Conservation (phyloP, 176 grass and related monocot species). For the Chloris gayana region DNA sequence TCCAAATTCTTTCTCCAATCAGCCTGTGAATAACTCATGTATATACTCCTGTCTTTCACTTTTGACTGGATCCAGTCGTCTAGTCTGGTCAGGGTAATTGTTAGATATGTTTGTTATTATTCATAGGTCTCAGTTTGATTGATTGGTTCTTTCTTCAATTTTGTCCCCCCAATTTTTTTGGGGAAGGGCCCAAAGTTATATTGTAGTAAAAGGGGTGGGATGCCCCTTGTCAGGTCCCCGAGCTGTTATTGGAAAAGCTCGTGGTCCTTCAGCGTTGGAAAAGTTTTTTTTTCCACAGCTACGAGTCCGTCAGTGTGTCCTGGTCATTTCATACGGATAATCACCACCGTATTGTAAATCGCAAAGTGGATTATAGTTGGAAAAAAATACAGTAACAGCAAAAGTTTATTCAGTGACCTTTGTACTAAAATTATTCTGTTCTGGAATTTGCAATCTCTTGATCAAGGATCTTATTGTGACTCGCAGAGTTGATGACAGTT, state of each 20-base stretch:
- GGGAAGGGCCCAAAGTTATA: constrained; percentile 32
- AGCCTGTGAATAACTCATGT: constrained; percentile 72
- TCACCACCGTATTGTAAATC: constrained; percentile 57
- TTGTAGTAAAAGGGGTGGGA: constrained; percentile 54
- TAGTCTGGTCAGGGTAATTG: constrained; percentile 43
- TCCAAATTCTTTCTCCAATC: constrained; percentile 27
- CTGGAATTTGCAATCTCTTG: neutral
- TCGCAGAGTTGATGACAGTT: constrained; percentile 39
- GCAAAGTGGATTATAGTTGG: constrained; percentile 40
- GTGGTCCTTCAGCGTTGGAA: constrained; percentile 40
- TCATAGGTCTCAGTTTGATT: constrained; percentile 57
- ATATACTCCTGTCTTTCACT: constrained; percentile 51
- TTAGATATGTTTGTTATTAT: constrained; percentile 39
- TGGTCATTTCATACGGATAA: constrained; percentile 25
- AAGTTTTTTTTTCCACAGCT: constrained; percentile 43
- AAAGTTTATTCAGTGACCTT: constrained; percentile 11
- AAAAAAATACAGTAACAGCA: constrained; percentile 21
- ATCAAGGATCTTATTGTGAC: constrained; percentile 45
- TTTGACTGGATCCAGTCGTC: constrained; percentile 31
- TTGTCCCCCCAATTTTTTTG: constrained; percentile 10
- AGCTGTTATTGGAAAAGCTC: constrained; percentile 74
- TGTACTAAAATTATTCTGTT: neutral
- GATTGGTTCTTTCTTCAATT: constrained; percentile 60
- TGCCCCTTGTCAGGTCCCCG: constrained; percentile 42
- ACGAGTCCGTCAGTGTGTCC: constrained; percentile 13